Evolutionary conservation across 257 asterid genomes (phyloP).

Genomic region (Coffea eugenioides): DNA sequence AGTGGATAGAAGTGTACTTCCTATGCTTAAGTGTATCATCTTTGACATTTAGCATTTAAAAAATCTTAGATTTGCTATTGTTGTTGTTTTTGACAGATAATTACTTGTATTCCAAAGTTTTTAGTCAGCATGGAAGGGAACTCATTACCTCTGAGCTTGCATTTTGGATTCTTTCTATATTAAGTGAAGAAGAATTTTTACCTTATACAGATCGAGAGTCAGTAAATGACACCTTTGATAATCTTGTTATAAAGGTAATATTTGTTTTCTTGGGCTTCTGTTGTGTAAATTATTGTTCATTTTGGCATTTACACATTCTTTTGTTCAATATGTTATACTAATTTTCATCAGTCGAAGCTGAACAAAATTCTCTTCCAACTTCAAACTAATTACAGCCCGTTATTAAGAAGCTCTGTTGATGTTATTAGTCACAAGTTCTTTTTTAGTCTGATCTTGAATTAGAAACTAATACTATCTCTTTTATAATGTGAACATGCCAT

Average conservation of each 20-base stretch:
- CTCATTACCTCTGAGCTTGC: constrained; percentile 97
- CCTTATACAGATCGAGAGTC: constrained; percentile 61
- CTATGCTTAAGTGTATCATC: constrained; percentile 18
- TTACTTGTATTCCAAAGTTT: constrained; percentile 99
- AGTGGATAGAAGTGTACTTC: constrained; percentile 16
- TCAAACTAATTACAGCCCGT: background rate
- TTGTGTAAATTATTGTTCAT: background rate
- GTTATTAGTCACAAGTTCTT: background rate
- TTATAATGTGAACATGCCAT: background rate
- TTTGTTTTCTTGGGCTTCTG: background rate
- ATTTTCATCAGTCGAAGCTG: background rate
- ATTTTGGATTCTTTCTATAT: constrained; percentile 75
- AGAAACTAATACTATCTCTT: background rate
- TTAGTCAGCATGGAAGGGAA: constrained; percentile 99
- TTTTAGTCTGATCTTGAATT: background rate
- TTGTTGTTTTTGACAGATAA: constrained; percentile 96
- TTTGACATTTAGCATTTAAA: constrained; percentile 43
- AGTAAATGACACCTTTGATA: constrained; percentile 64
- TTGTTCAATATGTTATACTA: background rate
- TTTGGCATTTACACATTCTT: background rate
- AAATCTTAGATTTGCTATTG: constrained; percentile 85
- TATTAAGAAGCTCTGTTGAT: background rate
- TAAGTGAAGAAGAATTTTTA: constrained; percentile 94
- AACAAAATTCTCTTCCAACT: background rate
- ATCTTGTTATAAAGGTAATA: constrained; percentile 82